A percentile compares a stretch with the other conserved stretches of the same genome.
Evolutionary conservation across 108 stramenopile genomes (phyloP).

Genomic region (Aurantiochytrium sp.): DNA sequence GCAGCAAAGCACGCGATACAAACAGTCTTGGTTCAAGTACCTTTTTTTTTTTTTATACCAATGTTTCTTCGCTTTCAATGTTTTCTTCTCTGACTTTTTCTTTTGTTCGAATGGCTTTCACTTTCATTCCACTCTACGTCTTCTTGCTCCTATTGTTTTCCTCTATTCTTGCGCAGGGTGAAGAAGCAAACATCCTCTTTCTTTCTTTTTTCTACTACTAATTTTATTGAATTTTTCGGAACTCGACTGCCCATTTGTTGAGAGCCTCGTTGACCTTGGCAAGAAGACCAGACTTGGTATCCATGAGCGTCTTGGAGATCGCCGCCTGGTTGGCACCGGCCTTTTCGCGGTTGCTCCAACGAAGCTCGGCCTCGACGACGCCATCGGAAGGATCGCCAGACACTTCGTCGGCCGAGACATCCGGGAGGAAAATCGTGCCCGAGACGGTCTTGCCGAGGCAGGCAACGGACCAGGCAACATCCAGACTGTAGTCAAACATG

Average conservation of each 20-base stretch:
- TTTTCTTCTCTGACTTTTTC: too few species aligned
- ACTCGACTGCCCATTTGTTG: not conserved
- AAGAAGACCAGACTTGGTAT: not conserved
- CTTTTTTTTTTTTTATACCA: too few species aligned
- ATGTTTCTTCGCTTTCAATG: too few species aligned
- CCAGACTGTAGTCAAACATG: conserved; percentile 75
- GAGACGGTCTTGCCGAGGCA: not conserved
- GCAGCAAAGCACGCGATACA: too few species aligned
- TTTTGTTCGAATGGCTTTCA: too few species aligned
- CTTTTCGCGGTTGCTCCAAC: conserved; percentile 8
- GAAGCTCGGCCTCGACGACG: not conserved
- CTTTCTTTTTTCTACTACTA: too few species aligned
- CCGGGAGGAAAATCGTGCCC: conserved; percentile 17
- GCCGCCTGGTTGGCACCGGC: not conserved
- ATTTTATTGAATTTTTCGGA: not conserved
- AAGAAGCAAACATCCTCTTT: too few species aligned
- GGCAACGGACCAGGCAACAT: conserved; percentile 59
- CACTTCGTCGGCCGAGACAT: not conserved
- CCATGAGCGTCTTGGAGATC: not conserved
- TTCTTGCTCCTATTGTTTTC: too few species aligned
- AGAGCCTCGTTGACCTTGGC: not conserved
- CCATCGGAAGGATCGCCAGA: not conserved
- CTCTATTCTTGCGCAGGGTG: too few species aligned
- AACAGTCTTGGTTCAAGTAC: too few species aligned
- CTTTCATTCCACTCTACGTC: too few species aligned